These are phyloP conservation scores for Globisporangium paddicum DNA, from an alignment of 352 stramenopile genomes.

Conservation along the genomic window DNA sequence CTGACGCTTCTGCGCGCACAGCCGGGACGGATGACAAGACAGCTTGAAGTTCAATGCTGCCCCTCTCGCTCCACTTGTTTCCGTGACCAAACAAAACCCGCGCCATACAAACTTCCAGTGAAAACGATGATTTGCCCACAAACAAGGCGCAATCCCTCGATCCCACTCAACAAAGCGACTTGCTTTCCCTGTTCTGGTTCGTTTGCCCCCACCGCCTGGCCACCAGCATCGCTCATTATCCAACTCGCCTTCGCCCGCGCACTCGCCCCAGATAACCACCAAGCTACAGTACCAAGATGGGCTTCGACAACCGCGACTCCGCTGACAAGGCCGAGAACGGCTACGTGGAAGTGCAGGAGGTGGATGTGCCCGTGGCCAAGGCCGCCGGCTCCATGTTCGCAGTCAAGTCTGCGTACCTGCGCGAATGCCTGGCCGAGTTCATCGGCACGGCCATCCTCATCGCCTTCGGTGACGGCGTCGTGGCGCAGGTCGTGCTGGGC, in stretches of 20 bases:
- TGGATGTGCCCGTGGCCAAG: slow-evolving; percentile 2
- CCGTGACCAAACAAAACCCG: neutral
- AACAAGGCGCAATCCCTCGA: neutral
- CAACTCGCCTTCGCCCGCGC: slow-evolving; percentile 2
- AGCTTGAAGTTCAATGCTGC: slow-evolving; percentile 1
- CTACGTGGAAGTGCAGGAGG: slow-evolving; percentile 4
- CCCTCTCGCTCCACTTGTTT: neutral
- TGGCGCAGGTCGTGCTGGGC: slow-evolving; percentile 48
- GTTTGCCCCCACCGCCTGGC: neutral
- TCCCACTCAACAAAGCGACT: neutral
- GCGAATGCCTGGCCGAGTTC: slow-evolving; percentile 61
- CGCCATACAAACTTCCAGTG: neutral
- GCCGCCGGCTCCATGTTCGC: neutral
- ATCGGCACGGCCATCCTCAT: slow-evolving; percentile 36
- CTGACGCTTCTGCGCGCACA: neutral
- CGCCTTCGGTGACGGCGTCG: slow-evolving; percentile 55
- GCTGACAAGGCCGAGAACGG: slow-evolving; percentile 11
- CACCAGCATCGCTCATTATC: slow-evolving; percentile 2
- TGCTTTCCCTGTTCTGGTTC: neutral
- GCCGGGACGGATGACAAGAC: neutral
- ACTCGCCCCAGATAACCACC: neutral
- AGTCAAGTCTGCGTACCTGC: slow-evolving; percentile 26
- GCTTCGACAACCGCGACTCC: slow-evolving; percentile 11
- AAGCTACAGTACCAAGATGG: neutral
- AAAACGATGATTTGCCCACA: neutral